A percentile compares a stretch with the other conserved stretches of the same genome.
phyloP scores from a whole-genome alignment of 305 asterid genomes.

The Fraxinus sp. region DNA sequence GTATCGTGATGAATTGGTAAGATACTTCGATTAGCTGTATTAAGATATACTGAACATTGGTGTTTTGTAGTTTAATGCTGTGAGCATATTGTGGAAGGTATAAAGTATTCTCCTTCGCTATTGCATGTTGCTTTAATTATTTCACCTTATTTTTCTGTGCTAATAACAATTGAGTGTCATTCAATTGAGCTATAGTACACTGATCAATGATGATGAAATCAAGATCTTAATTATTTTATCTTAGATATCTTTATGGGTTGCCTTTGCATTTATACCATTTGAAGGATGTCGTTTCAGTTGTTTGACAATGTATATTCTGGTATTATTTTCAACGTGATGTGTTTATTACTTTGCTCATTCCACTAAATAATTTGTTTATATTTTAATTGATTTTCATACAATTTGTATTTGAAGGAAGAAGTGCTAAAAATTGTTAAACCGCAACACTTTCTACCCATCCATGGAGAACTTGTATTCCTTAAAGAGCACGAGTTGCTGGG shows the following conservation, averaged over 20 bases:
- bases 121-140: conserved; percentile 16
- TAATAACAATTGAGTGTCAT: conserved; percentile 4
- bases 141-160: conserved; percentile 21
- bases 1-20: conserved; percentile 95
- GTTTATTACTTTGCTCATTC: background rate
- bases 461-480: conserved; percentile 94
- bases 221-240: background rate
- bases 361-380: conserved; percentile 13
- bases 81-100: conserved; percentile 11
- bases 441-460: conserved; percentile 98
- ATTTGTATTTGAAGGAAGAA: conserved; percentile 67
- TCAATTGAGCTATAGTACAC: background rate
- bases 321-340: conserved; percentile 8
- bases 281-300: conserved; percentile 2
- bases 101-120: conserved; percentile 15
- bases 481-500: conserved; percentile 97
- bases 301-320: conserved; percentile 18
- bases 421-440: conserved; percentile 97
- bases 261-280: background rate
- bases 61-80: conserved; percentile 13
- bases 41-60: background rate
- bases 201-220: background rate
- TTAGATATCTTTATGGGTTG: conserved; percentile 5
- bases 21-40: conserved; percentile 26
- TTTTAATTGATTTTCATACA: conserved; percentile 25